A percentile compares a stretch with the other conserved stretches of the same genome.
Conservation (phyloP, 2,329 filamentous ascomycete species). For the Ophidiomyces ophidiicola region DNA sequence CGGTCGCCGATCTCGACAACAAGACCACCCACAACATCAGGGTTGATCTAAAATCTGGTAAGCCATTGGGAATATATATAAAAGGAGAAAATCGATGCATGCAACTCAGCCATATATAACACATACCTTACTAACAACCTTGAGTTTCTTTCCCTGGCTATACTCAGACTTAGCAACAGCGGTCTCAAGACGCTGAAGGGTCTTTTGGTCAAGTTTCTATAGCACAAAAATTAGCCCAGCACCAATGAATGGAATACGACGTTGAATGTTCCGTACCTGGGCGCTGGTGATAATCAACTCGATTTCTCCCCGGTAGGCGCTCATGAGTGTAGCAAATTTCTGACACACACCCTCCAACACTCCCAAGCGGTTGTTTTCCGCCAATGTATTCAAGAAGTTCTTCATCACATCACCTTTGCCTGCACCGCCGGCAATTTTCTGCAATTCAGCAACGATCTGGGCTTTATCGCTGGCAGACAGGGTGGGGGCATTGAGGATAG, state of each 20-base stretch:
- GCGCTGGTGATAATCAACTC: conserved; percentile 88
- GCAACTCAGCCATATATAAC: not conserved
- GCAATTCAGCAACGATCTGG: conserved; percentile 72
- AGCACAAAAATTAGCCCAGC: conserved; percentile 6
- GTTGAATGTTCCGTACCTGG: conserved; percentile 47
- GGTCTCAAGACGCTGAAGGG: conserved; percentile 70
- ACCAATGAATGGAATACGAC: not conserved
- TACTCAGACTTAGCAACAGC: conserved; percentile 83
- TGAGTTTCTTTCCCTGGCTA: conserved; percentile 90
- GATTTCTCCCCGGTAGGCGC: conserved; percentile 80
- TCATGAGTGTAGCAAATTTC: conserved; percentile 81
- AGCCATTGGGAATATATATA: conserved; percentile 11
- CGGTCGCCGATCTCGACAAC: conserved; percentile 94
- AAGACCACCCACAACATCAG: conserved; percentile 85
- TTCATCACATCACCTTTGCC: conserved; percentile 71
- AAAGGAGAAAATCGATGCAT: conserved; percentile 6
- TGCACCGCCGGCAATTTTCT: conserved; percentile 60
- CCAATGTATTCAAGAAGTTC: conserved; percentile 83
- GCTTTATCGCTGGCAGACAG: conserved; percentile 69
- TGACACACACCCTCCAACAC: conserved; percentile 68
- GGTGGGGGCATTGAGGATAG: conserved; percentile 68
- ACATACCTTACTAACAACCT: conserved; percentile 78
- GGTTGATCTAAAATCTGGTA: conserved; percentile 55
- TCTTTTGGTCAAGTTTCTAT: conserved; percentile 76
- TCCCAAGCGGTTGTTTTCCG: conserved; percentile 90